A percentile compares a stretch with the other conserved stretches of the same genome.
These are phyloP conservation scores for Candolleomyces eurysporus DNA, from an alignment of 768 basidiomycete genomes.

Conservation along the genomic window DNA sequence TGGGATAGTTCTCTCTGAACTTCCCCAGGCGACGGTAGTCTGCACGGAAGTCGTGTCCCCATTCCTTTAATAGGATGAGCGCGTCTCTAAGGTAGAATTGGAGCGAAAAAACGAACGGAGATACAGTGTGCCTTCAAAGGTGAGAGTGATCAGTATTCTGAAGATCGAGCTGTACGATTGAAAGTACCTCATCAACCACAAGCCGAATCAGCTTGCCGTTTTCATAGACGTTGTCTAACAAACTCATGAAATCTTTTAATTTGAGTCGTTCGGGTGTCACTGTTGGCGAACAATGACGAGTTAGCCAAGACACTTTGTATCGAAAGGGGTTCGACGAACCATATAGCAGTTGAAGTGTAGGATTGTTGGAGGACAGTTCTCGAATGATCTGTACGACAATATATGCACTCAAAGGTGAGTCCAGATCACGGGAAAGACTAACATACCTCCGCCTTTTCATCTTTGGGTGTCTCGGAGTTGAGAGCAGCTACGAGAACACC, in stretches of 20 bases:
- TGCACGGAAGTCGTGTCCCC: constrained; percentile 79
- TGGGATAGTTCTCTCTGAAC: constrained; percentile 63
- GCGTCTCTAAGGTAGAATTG: neutral
- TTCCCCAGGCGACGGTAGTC: constrained; percentile 72
- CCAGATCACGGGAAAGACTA: constrained; percentile 47
- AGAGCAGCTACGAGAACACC: constrained; percentile 58
- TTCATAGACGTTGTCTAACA: constrained; percentile 51
- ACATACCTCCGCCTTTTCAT: constrained; percentile 55
- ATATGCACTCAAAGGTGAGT: neutral
- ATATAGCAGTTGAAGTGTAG: constrained; percentile 64
- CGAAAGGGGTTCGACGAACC: too few relatives aligned
- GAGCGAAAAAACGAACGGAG: constrained; percentile 44
- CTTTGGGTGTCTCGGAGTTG: constrained; percentile 59
- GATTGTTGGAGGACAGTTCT: constrained; percentile 60
- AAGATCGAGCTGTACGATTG: neutral
- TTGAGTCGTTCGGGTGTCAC: constrained; percentile 74
- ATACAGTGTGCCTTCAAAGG: constrained; percentile 72
- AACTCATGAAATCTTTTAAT: constrained; percentile 47
- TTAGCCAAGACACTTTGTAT: too few relatives aligned
- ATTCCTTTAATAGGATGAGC: constrained; percentile 49
- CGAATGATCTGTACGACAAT: constrained; percentile 51
- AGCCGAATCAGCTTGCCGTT: constrained; percentile 64
- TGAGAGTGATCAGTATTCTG: neutral
- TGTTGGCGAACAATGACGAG: too few relatives aligned
- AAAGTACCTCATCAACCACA: constrained; percentile 74